A percentile compares a stretch with the other conserved stretches of the same genome.
phyloP scores from a whole-genome alignment of 164 flowering plant species.

The Annona squamosa region DNA sequence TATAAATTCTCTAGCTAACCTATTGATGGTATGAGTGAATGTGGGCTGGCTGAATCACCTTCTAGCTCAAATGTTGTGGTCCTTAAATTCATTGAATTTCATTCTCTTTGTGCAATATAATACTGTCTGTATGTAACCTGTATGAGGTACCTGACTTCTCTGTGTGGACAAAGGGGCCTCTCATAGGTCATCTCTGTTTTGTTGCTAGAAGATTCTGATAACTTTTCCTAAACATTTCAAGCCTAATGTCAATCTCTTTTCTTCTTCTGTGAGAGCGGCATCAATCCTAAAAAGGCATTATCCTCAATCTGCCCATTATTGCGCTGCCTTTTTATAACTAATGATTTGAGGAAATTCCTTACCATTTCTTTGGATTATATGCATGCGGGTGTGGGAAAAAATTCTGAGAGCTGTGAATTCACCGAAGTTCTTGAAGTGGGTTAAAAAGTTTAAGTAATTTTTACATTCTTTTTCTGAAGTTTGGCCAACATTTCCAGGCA shows the following conservation, averaged over 20 bases:
- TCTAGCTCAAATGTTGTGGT: background rate
- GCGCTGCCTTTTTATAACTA: background rate
- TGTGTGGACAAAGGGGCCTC: background rate
- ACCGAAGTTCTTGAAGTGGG: background rate
- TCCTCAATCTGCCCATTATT: background rate
- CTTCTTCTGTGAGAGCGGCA: background rate
- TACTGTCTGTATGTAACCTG: background rate
- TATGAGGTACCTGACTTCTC: background rate
- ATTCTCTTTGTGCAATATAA: background rate
- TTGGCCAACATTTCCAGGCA: conserved; percentile 42
- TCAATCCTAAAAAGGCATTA: background rate
- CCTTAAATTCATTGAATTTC: background rate
- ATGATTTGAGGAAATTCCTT: background rate
- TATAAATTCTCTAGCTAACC: too few relatives aligned
- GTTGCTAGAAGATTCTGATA: background rate
- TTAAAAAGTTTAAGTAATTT: background rate
- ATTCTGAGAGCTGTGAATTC: background rate
- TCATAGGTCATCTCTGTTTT: background rate
- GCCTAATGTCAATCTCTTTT: background rate
- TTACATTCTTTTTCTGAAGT: background rate
- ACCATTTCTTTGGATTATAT: background rate
- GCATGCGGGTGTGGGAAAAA: too few relatives aligned
- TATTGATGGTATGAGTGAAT: too few relatives aligned
- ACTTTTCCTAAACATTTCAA: background rate
- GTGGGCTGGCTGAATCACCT: too few relatives aligned